Evolutionary conservation across 441 rosid species (phyloP).

Genomic region (Viola pubescens): DNA sequence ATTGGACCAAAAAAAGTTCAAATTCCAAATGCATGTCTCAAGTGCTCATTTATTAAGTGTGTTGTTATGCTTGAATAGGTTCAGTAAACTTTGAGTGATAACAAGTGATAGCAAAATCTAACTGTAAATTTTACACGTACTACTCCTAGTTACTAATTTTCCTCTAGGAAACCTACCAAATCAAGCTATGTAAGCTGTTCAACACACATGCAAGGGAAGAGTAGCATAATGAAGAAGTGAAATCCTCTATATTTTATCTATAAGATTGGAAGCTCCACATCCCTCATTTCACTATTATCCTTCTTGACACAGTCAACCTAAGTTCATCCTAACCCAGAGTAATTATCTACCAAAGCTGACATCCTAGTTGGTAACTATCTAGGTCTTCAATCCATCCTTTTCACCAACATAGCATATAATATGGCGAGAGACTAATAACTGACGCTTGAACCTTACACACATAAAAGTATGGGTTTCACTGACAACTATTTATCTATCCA

Average conservation of each 20-base stretch:
- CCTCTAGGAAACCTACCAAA: constrained; percentile 7
- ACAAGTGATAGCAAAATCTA: background rate
- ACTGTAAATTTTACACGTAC: constrained; percentile 4
- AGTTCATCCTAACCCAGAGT: background rate
- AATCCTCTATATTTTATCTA: background rate
- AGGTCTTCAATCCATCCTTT: background rate
- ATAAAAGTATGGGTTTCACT: no score
- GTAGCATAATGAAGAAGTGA: background rate
- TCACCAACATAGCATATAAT: constrained; percentile 5
- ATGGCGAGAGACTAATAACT: constrained; percentile 1
- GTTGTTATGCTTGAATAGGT: background rate
- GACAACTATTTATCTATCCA: no score
- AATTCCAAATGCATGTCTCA: no score
- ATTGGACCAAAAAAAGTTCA: no score
- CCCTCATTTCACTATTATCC: constrained; percentile 4
- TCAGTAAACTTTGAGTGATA: constrained; percentile 1
- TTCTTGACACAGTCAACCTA: background rate
- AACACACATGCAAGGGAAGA: background rate
- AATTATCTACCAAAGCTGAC: background rate
- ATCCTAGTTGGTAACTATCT: background rate
- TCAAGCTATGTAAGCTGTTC: background rate
- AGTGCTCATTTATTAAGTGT: no score
- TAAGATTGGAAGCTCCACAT: background rate
- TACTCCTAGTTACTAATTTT: background rate
- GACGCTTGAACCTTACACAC: background rate